These are phyloP conservation scores for Orychophragmus violaceus DNA, from an alignment of 345 rosid genomes.

Conservation along the genomic window DNA sequence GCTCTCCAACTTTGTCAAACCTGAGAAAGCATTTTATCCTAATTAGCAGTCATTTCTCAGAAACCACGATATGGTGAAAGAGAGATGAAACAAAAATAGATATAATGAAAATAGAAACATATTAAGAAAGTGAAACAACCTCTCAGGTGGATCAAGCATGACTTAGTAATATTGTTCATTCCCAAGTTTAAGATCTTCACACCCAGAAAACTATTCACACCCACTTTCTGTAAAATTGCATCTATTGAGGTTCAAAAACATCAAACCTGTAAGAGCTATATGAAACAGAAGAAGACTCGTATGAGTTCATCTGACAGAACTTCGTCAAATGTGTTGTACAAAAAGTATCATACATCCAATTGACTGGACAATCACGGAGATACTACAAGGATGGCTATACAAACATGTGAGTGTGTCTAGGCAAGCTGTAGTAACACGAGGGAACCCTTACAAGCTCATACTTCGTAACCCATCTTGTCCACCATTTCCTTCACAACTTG, in stretches of 20 bases:
- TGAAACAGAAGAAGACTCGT: not conserved
- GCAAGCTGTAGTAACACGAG: constrained; percentile 73
- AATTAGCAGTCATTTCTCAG: constrained; percentile 1
- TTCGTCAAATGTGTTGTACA: too few relatives aligned
- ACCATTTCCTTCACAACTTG: too few relatives aligned
- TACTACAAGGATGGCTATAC: not conserved
- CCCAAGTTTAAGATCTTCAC: constrained; percentile 76
- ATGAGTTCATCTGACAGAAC: too few relatives aligned
- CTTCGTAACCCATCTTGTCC: too few relatives aligned
- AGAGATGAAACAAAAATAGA: not conserved
- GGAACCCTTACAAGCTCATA: constrained; percentile 91
- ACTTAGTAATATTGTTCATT: constrained; percentile 68
- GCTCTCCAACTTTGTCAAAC: constrained; percentile 80
- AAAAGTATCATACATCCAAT: constrained; percentile 5
- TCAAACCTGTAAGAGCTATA: constrained; percentile 55
- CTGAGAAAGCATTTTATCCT: too few relatives aligned
- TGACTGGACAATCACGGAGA: not conserved
- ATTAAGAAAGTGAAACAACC: constrained; percentile 35
- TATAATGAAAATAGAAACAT: not conserved
- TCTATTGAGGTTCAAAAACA: constrained; percentile 71
- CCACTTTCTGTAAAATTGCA: constrained; percentile 68
- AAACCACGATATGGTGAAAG: not conserved
- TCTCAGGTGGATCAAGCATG: constrained; percentile 72
- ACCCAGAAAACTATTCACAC: constrained; percentile 77
- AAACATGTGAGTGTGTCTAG: constrained; percentile 73